A percentile compares a stretch with the other conserved stretches of the same genome.
phyloP scores from a whole-genome alignment of 352 stramenopile genomes.

The Pilasporangium apinafurcum region DNA sequence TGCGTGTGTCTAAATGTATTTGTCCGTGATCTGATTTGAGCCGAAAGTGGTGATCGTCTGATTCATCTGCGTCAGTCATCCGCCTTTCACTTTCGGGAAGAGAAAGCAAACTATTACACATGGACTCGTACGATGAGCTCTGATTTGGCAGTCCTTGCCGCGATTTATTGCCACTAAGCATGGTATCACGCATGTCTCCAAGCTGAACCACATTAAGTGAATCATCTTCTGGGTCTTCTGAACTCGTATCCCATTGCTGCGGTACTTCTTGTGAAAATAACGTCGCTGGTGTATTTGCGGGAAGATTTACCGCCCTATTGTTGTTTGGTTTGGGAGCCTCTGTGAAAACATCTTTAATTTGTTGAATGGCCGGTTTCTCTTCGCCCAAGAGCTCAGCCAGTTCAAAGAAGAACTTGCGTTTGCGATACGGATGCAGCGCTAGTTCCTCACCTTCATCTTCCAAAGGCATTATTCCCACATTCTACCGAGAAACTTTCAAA shows the following conservation, averaged over 20 bases:
- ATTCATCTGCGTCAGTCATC: not conserved
- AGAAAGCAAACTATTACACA: constrained; percentile 35
- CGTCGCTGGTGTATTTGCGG: too few relatives aligned
- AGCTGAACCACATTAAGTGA: constrained; percentile 48
- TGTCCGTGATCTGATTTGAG: not conserved
- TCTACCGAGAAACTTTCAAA: too few relatives aligned
- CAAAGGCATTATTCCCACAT: too few relatives aligned
- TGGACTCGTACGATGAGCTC: constrained; percentile 40
- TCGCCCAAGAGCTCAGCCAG: constrained; percentile 47
- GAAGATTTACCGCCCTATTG: not conserved
- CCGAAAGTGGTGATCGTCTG: constrained; percentile 3
- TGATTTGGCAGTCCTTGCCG: constrained; percentile 20
- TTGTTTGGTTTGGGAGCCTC: not conserved
- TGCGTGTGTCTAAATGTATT: not conserved
- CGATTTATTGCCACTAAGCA: constrained; percentile 3
- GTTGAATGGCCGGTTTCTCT: constrained; percentile 18
- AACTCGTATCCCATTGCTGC: not conserved
- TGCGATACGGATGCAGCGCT: constrained; percentile 56
- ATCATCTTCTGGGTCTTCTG: constrained; percentile 13
- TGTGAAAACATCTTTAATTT: constrained; percentile 27
- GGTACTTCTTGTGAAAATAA: not conserved
- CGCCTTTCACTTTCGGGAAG: too few relatives aligned
- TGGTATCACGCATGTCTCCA: constrained; percentile 6
- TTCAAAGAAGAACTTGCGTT: constrained; percentile 76
- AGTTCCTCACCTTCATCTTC: too few relatives aligned